These are phyloP conservation scores for Boletus sp. DNA, from an alignment of 1,284 basidiomycete genomes.

Conservation along the genomic window DNA sequence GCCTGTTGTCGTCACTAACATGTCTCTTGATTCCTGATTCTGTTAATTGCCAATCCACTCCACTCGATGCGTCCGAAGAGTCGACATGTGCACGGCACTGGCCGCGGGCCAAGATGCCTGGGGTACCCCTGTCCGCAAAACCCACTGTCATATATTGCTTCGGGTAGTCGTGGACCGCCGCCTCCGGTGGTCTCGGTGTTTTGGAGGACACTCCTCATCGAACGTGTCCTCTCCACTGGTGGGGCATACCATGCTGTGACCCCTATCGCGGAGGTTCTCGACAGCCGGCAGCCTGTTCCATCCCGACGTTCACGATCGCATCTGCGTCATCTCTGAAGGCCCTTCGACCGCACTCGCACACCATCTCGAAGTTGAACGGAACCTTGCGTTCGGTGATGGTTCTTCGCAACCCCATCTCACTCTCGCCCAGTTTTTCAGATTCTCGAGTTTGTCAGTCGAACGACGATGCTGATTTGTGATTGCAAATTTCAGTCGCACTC, in stretches of 20 bases:
- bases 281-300: conserved; percentile 2
- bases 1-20: too few relatives aligned
- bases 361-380: conserved; percentile 11
- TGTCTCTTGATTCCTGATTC: too few relatives aligned
- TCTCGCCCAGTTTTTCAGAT: conserved; percentile 10
- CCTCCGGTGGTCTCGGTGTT: too few relatives aligned
- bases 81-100: too few relatives aligned
- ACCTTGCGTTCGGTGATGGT: not conserved
- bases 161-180: too few relatives aligned
- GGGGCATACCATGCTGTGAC: conserved; percentile 11
- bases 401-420: not conserved
- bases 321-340: not conserved
- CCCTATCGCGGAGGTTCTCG: conserved; percentile 9
- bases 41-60: too few relatives aligned
- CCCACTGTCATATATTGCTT: too few relatives aligned
- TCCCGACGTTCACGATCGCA: conserved; percentile 11
- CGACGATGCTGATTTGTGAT: conserved; percentile 1
- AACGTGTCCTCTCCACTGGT: not conserved
- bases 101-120: too few relatives aligned
- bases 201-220: too few relatives aligned
- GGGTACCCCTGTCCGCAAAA: too few relatives aligned
- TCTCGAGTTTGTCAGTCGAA: conserved; percentile 11
- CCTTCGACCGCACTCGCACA: not conserved
- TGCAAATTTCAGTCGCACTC: conserved; percentile 15
- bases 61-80: too few relatives aligned